Evolutionary conservation across 768 basidiomycete genomes (phyloP).

Genomic region (Suillus lakei): DNA sequence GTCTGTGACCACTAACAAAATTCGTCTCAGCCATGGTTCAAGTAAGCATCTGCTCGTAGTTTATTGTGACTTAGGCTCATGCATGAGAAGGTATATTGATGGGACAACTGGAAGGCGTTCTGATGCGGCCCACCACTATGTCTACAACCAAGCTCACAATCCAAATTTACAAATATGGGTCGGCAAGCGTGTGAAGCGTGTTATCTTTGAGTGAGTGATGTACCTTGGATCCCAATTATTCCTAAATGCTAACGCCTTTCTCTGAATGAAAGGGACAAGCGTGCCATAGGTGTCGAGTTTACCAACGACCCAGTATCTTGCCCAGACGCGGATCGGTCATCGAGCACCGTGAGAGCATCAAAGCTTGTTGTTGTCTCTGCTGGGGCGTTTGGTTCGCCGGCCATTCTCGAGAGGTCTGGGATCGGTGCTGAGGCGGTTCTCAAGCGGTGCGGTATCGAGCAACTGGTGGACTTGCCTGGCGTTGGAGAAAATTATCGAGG

Average conservation of each 20-base stretch:
- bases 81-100: constrained; percentile 54
- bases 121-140: constrained; percentile 39
- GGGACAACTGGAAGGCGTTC: constrained; percentile 41
- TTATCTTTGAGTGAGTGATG: constrained; percentile 39
- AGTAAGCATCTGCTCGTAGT: constrained; percentile 15
- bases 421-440: constrained; percentile 41
- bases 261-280: constrained; percentile 28
- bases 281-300: constrained; percentile 45
- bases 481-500: constrained; percentile 50
- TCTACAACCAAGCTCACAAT: constrained; percentile 39
- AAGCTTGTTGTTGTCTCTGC: constrained; percentile 44
- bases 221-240: background rate
- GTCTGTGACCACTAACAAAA: background rate
- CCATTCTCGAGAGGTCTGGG: constrained; percentile 59
- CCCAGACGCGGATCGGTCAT: constrained; percentile 12
- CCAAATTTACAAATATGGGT: constrained; percentile 36
- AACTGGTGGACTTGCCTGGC: constrained; percentile 41
- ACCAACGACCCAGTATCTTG: constrained; percentile 29
- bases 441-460: constrained; percentile 29
- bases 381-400: constrained; percentile 48
- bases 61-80: background rate
- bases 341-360: constrained; percentile 30
- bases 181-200: constrained; percentile 39
- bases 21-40: constrained; percentile 20
- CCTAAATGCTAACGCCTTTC: background rate